Evolutionary conservation across 2,329 filamentous ascomycete species (phyloP).

Genomic region (Raffaelea arxii): DNA sequence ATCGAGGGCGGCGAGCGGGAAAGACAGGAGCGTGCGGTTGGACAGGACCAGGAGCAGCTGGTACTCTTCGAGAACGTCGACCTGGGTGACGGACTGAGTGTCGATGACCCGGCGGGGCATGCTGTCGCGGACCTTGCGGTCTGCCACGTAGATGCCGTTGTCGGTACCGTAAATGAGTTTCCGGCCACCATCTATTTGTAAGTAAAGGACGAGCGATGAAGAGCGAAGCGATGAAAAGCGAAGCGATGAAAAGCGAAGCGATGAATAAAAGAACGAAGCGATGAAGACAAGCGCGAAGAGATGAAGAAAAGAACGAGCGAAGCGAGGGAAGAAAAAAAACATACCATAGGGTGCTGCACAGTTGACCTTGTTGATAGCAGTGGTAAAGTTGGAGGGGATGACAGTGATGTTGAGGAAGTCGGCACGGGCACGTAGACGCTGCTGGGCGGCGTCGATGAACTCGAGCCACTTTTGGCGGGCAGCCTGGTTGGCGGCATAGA

Average conservation of each 20-base stretch:
- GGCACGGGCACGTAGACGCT: conserved; percentile 74
- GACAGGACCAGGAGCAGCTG: conserved; percentile 82
- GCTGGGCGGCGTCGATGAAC: conserved; percentile 84
- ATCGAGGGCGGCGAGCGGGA: conserved; percentile 78
- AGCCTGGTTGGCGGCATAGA: conserved; percentile 78
- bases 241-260: background rate
- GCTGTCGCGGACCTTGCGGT: conserved; percentile 79
- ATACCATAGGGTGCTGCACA: conserved; percentile 85
- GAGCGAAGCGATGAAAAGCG: background rate
- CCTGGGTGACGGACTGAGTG: conserved; percentile 77
- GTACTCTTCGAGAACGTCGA: conserved; percentile 94
- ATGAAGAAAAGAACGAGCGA: background rate
- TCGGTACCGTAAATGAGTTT: conserved; percentile 95
- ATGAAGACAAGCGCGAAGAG: background rate
- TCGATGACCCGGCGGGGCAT: conserved; percentile 79
- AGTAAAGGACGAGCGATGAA: background rate
- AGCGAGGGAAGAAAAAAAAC: conserved; percentile 23
- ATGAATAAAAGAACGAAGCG: background rate
- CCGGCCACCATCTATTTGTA: conserved; percentile 69
- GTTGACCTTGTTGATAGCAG: conserved; percentile 72
- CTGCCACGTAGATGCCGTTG: conserved; percentile 83
- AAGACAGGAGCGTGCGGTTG: conserved; percentile 88
- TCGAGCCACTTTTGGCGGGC: conserved; percentile 96
- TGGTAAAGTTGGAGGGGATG: conserved; percentile 51
- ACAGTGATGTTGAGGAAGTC: conserved; percentile 76